Evolutionary conservation across 257 asterid genomes (phyloP).

Genomic region (Nicotiana benthamiana): DNA sequence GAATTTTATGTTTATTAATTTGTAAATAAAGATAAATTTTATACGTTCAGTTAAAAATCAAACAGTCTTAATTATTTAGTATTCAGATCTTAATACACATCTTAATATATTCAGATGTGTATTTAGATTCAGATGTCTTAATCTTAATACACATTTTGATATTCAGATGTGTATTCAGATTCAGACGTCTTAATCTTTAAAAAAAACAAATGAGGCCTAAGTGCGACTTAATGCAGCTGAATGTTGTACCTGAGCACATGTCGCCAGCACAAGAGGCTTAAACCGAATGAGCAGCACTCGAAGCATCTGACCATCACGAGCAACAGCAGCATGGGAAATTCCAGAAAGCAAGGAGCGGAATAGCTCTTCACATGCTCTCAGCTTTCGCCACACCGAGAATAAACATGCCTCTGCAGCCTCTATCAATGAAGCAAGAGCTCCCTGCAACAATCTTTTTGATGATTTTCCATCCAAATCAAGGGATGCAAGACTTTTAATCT

Average conservation of each 20-base stretch:
- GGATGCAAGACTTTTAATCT: constrained; percentile 62
- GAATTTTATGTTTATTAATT: too few relatives aligned
- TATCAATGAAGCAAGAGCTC: constrained; percentile 72
- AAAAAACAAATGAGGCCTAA: too few relatives aligned
- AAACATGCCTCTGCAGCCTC: constrained; percentile 90
- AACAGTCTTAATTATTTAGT: too few relatives aligned
- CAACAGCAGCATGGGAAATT: constrained; percentile 74
- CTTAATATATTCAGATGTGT: too few relatives aligned
- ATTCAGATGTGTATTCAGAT: too few relatives aligned
- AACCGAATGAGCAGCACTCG: constrained; percentile 82
- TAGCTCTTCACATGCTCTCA: constrained; percentile 93
- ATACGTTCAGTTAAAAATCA: too few relatives aligned
- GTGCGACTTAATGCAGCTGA: constrained; percentile 9
- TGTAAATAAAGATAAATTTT: too few relatives aligned
- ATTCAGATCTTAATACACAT: too few relatives aligned
- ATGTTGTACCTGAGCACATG: constrained; percentile 77
- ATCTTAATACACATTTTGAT: too few relatives aligned
- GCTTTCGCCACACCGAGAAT: constrained; percentile 73
- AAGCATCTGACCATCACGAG: constrained; percentile 90
- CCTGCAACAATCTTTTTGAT: constrained; percentile 84
- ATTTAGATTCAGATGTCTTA: too few relatives aligned
- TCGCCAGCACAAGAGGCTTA: constrained; percentile 75
- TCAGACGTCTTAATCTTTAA: too few relatives aligned
- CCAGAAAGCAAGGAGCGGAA: constrained; percentile 84
- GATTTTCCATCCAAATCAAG: constrained; percentile 82